phyloP scores from a whole-genome alignment of 805 yeast genomes.

The Starmerella powellii region DNA sequence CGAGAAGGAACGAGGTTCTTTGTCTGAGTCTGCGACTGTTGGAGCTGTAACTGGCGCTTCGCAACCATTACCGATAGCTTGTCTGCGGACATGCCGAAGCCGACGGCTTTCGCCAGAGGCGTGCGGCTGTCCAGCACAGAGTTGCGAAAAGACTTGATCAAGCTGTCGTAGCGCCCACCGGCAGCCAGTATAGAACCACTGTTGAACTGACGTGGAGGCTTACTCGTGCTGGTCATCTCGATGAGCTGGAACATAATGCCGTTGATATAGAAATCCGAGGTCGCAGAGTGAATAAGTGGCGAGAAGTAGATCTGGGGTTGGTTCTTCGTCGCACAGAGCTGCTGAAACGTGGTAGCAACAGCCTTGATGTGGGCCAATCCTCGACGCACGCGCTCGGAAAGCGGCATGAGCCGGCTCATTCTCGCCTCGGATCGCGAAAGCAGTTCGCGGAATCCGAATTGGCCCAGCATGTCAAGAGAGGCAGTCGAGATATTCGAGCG shows the following conservation, averaged over 20 bases:
- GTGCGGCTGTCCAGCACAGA: constrained; percentile 31
- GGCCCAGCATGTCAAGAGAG: constrained; percentile 65
- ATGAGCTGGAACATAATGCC: constrained; percentile 84
- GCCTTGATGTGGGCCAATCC: constrained; percentile 50
- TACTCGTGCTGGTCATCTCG: constrained; percentile 37
- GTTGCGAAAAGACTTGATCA: constrained; percentile 56
- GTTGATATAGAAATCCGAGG: constrained; percentile 48
- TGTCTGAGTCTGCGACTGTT: not conserved
- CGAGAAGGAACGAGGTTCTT: constrained; percentile 32
- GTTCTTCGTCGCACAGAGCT: constrained; percentile 47
- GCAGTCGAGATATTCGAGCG: constrained; percentile 72
- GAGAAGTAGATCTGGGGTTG: constrained; percentile 38
- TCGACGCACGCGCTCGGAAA: constrained; percentile 57
- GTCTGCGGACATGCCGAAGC: constrained; percentile 73
- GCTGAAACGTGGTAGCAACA: constrained; percentile 42
- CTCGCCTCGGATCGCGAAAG: constrained; percentile 50
- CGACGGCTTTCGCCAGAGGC: constrained; percentile 55
- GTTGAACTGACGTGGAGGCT: constrained; percentile 17
- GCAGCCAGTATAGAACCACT: constrained; percentile 49
- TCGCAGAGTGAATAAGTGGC: constrained; percentile 74
- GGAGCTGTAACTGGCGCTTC: constrained; percentile 3
- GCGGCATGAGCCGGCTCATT: constrained; percentile 59
- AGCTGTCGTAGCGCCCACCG: constrained; percentile 84
- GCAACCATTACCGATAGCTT: constrained; percentile 40
- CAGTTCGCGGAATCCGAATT: constrained; percentile 66